These are phyloP conservation scores for Telfairia occidentalis DNA, from an alignment of 331 rosid species.

Conservation along the genomic window DNA sequence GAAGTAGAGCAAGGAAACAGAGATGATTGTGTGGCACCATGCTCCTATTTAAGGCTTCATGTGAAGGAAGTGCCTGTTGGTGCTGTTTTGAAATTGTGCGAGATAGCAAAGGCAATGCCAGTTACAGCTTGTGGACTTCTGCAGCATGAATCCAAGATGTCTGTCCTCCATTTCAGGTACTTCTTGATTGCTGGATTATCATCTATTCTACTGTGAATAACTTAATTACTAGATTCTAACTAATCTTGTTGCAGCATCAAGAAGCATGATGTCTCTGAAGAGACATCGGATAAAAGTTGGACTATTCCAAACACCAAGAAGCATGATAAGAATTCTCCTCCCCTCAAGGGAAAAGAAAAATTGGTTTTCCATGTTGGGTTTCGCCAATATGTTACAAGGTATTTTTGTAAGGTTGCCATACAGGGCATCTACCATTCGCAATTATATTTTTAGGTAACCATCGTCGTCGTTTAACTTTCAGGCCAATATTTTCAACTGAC, in stretches of 20 bases:
- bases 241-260: conserved; percentile 52
- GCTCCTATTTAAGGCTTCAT: conserved; percentile 67
- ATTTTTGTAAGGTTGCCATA: neutral
- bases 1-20: conserved; percentile 42
- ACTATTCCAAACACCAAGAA: conserved; percentile 15
- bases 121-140: conserved; percentile 76
- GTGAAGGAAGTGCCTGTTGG: conserved; percentile 52
- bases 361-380: conserved; percentile 85
- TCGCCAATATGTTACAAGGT: conserved; percentile 93
- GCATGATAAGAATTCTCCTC: conserved; percentile 52
- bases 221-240: neutral
- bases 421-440: neutral
- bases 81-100: conserved; percentile 51
- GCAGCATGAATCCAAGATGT: conserved; percentile 89
- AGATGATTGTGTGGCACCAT: conserved; percentile 43
- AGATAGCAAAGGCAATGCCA: conserved; percentile 32
- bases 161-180: conserved; percentile 92
- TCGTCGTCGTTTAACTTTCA: conserved; percentile 27
- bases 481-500: conserved; percentile 81
- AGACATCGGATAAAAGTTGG: neutral
- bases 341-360: conserved; percentile 86
- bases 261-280: conserved; percentile 41
- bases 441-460: neutral
- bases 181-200: neutral
- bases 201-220: neutral